Evolutionary conservation across 768 basidiomycete genomes (phyloP), one percentile per base, ranked within the genome.

Genomic region (Tricholoma terreum): DNA sequence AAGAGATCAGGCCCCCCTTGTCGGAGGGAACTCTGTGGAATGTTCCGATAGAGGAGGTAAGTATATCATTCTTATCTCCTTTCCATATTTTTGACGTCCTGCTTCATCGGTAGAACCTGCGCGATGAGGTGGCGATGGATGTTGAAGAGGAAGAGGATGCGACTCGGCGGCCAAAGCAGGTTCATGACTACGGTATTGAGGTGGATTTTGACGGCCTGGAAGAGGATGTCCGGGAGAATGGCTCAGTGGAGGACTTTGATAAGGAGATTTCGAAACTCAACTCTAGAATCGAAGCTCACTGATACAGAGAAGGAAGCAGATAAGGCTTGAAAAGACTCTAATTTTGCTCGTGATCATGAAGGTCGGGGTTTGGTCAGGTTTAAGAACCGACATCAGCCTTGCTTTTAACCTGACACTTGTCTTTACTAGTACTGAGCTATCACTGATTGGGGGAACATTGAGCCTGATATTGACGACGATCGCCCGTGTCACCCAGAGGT

Each of bases 271-370:
- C 79, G 7, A 90, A 87, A 65, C 73, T 94, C 24, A 83, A 77
- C 52, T 73, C 78, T 10, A 2, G 87, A 98, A 69, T 76, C 80
- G 2, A 94, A 92, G 65, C 79, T 98, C 14, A 81, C 85, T 1
- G 90, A 93, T 55, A 95, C 94, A 0, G 95, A 98, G 74, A 85
- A 81, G 58, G 96, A 98, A 69, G 93, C 94, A 1, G 94, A 97
- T 9, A 87, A 91, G 62, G 91, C 95, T 2, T 82, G 95, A 42
- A 92, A 90, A 63, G 92, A 93, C 43, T 94, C 93, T 0, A 94
- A 91, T 69, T 75, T 70, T 8, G 95, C 96, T n/a, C 84, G 92
- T 55, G 97, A 98, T 62, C 81, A 90, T n/a, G n/a, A n/a, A n/a
- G n/a, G n/a, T n/a, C n/a, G n/a, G n/a, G n/a, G n/a, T n/a, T n/a